Evolutionary conservation across 2,329 filamentous ascomycete species (phyloP).

Genomic region (Beauveria bassiana): DNA sequence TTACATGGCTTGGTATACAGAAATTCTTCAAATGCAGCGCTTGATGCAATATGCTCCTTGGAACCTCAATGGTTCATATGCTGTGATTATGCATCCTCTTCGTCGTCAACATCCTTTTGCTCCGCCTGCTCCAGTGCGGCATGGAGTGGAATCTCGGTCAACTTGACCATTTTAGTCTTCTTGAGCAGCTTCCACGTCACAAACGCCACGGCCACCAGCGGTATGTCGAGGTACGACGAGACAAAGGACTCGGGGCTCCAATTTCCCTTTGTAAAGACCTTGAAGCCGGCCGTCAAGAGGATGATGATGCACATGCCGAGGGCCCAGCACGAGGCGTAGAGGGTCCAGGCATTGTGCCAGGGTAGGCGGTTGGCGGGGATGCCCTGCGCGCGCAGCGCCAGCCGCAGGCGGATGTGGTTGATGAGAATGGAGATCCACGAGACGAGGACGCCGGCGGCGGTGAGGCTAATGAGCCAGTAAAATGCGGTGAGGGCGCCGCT

Average conservation of each 20-base stretch:
- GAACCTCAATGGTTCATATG: neutral
- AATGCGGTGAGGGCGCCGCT: conserved; percentile 55
- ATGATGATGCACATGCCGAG: conserved; percentile 56
- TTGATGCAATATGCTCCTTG: neutral
- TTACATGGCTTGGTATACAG: neutral
- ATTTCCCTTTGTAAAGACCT: conserved; percentile 50
- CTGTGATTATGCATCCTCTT: neutral
- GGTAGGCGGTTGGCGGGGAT: conserved; percentile 44
- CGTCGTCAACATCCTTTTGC: conserved; percentile 9
- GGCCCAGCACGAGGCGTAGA: conserved; percentile 52
- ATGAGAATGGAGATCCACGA: conserved; percentile 54
- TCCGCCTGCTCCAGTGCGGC: conserved; percentile 44
- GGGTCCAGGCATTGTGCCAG: conserved; percentile 56
- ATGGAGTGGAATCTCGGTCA: conserved; percentile 43
- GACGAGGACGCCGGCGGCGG: conserved; percentile 54
- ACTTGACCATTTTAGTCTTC: conserved; percentile 46
- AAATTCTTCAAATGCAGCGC: neutral
- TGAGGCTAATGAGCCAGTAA: conserved; percentile 56
- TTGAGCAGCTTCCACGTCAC: conserved; percentile 59
- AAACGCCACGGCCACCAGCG: conserved; percentile 49
- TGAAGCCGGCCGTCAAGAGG: conserved; percentile 62
- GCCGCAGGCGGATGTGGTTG: conserved; percentile 50
- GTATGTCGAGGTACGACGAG: conserved; percentile 55
- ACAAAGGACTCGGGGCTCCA: conserved; percentile 52
- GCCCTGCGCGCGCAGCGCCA: conserved; percentile 47